phyloP scores from a whole-genome alignment of 2,329 filamentous ascomycete genomes.

The Sphaerulina vaccinii region DNA sequence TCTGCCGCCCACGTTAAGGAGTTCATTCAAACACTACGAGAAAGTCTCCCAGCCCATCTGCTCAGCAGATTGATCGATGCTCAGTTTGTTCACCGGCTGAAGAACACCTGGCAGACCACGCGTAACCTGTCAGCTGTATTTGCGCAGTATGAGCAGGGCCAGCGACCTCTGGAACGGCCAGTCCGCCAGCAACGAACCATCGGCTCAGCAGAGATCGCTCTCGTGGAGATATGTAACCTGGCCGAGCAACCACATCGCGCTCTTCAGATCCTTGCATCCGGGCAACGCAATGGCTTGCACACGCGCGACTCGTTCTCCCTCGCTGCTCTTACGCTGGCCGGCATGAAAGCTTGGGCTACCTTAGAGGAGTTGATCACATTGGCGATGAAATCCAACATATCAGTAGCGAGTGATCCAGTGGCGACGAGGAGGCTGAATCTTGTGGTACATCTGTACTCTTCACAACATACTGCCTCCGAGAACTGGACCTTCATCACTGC shows the following conservation, averaged over 20 bases:
- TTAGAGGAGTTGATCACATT: conserved; percentile 4
- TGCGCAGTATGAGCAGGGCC: neutral
- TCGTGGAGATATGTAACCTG: conserved; percentile 16
- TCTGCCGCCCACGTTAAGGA: neutral
- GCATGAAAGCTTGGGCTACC: conserved; percentile 13
- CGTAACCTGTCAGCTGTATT: conserved; percentile 9
- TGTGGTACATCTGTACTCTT: conserved; percentile 22
- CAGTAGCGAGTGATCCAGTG: neutral
- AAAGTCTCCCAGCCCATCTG: neutral
- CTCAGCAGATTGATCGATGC: neutral
- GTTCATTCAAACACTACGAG: neutral
- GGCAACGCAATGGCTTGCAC: neutral
- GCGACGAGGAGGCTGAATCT: conserved; percentile 21
- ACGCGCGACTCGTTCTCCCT: conserved; percentile 10
- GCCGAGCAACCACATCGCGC: conserved; percentile 16
- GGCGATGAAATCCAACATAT: neutral
- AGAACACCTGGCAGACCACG: conserved; percentile 14
- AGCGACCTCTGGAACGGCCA: neutral
- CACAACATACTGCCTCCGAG: conserved; percentile 25
- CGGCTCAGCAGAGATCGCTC: conserved; percentile 7
- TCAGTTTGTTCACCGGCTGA: conserved; percentile 3
- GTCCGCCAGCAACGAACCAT: neutral
- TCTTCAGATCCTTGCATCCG: conserved; percentile 6
- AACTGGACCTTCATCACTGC: conserved; percentile 30
- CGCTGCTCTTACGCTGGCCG: conserved; percentile 16